Evolutionary conservation across 768 basidiomycete species (phyloP).

Genomic region (Collybiopsis luxurians): DNA sequence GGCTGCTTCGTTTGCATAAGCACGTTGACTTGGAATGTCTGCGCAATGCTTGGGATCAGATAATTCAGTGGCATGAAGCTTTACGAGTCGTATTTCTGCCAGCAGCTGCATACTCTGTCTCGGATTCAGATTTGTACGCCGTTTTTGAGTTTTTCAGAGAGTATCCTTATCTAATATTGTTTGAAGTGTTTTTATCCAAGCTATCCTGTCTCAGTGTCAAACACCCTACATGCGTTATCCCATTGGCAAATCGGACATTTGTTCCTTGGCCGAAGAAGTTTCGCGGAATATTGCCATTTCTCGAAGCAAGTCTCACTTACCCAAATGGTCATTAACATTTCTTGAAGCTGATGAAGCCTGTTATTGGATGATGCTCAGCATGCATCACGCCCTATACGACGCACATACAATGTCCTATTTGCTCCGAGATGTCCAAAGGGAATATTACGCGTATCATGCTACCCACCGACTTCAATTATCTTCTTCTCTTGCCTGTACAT

Average conservation of each 20-base stretch:
- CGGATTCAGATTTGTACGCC: slow-evolving; percentile 32
- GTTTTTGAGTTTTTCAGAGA: no score
- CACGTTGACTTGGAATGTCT: slow-evolving; percentile 25
- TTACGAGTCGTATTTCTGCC: slow-evolving; percentile 50
- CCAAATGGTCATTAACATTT: slow-evolving; percentile 24
- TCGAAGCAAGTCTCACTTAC: slow-evolving; percentile 21
- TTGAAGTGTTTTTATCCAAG: slow-evolving; percentile 12
- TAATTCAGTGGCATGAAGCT: slow-evolving; percentile 31
- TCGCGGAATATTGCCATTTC: slow-evolving; percentile 16
- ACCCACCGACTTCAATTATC: neutral
- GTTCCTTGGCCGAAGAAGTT: slow-evolving; percentile 12
- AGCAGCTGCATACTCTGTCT: slow-evolving; percentile 27
- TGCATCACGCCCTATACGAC: slow-evolving; percentile 50
- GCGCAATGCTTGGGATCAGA: slow-evolving; percentile 33
- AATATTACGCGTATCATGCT: slow-evolving; percentile 22
- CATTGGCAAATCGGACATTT: neutral
- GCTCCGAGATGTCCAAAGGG: slow-evolving; percentile 25
- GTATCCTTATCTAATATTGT: slow-evolving; percentile 22
- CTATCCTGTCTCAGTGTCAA: slow-evolving; percentile 13
- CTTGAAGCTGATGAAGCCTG: slow-evolving; percentile 18
- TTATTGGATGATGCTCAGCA: slow-evolving; percentile 31
- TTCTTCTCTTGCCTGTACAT: neutral
- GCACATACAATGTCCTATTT: slow-evolving; percentile 39
- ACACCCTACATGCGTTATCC: neutral
- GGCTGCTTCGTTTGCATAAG: neutral